These are phyloP conservation scores for Microbotryum lychnidis-dioicae DNA, from an alignment of 1,284 basidiomycete species.

Conservation along the genomic window DNA sequence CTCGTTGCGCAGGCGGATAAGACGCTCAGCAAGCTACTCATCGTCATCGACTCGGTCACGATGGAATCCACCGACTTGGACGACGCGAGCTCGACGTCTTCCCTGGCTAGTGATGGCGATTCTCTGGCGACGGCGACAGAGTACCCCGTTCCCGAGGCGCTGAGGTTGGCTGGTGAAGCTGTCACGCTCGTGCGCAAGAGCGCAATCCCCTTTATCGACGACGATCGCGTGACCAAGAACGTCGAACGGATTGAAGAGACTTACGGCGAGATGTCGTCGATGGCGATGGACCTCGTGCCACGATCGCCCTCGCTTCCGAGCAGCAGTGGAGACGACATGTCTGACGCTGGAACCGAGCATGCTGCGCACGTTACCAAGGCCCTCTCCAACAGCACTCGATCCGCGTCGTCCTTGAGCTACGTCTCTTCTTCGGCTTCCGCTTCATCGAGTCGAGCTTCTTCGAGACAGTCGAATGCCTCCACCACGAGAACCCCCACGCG, in stretches of 20 bases:
- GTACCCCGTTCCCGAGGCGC: constrained; percentile 8
- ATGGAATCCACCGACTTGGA: no score
- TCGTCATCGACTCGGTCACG: constrained; percentile 55
- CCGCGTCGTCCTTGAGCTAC: constrained; percentile 22
- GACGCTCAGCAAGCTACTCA: constrained; percentile 67
- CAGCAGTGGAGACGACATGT: background rate
- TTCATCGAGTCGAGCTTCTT: constrained; percentile 75
- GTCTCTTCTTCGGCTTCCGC: constrained; percentile 63
- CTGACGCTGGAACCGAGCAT: no score
- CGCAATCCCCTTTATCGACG: constrained; percentile 16
- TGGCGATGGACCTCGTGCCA: constrained; percentile 54
- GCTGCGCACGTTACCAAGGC: constrained; percentile 56
- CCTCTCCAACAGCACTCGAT: constrained; percentile 58
- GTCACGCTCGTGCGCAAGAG: constrained; percentile 9
- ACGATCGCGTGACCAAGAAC: constrained; percentile 19
- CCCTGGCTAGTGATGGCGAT: no score
- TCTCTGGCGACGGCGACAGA: no score
- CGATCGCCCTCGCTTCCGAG: constrained; percentile 7
- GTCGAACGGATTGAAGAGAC: constrained; percentile 59
- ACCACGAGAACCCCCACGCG: constrained; percentile 19
- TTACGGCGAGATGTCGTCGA: constrained; percentile 67
- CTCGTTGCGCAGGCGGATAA: constrained; percentile 54
- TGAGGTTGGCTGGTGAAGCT: constrained; percentile 5
- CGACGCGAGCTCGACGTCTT: no score
- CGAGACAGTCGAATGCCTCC: constrained; percentile 44